phyloP scores from a whole-genome alignment of 2,329 filamentous ascomycete genomes.

The Xylaria sp. region DNA sequence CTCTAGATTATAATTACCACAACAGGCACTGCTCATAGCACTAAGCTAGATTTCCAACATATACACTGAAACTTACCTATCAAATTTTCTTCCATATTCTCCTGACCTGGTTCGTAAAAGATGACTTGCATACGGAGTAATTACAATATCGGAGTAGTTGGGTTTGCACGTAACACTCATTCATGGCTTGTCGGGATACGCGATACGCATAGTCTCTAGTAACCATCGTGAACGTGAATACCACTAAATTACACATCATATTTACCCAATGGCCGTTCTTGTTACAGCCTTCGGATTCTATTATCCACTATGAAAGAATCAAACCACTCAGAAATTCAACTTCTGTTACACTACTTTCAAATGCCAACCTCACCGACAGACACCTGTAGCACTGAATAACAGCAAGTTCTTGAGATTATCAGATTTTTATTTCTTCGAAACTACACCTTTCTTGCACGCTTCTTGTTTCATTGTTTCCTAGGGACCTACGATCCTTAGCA shows the following conservation, averaged over 20 bases:
- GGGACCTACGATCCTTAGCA: no score
- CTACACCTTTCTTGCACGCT: no score
- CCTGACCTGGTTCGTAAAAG: not conserved
- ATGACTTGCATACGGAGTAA: not conserved
- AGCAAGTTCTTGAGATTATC: no score
- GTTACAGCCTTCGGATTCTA: not conserved
- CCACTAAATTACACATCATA: not conserved
- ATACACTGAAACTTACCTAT: not conserved
- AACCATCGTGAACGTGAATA: not conserved
- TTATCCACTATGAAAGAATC: not conserved
- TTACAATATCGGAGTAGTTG: not conserved
- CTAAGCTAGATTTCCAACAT: not conserved
- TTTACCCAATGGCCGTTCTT: not conserved
- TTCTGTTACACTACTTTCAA: not conserved
- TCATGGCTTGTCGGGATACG: not conserved
- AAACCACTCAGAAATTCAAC: not conserved
- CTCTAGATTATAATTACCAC: constrained; percentile 45
- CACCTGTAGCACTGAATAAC: no score
- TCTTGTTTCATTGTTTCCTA: no score
- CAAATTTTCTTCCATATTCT: not conserved
- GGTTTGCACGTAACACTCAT: not conserved
- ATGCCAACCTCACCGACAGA: not conserved
- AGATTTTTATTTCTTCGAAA: no score
- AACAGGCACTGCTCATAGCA: constrained; percentile 38
- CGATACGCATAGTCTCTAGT: not conserved